Base-by-base conservation (phyloP, 495 filamentous ascomycete species). In the Podospora pseudocomata region DNA sequence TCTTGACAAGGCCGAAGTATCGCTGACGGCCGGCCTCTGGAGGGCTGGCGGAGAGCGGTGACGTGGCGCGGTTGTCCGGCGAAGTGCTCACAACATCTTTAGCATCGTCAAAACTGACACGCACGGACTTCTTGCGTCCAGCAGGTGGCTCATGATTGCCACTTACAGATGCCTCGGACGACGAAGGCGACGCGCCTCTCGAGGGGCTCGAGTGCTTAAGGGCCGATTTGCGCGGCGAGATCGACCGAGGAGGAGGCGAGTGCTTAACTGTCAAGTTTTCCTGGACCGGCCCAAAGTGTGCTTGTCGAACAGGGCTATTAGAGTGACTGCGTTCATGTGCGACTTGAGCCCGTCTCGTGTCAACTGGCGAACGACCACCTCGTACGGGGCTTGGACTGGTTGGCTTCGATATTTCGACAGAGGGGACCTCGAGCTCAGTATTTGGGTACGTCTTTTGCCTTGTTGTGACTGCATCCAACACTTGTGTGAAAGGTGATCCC, bases 41-140 rank as follows among this genome's bases (percentile, higher is more conserved):
- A 66, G 87, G 84, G 67, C 85, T 89, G 27, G 81, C 75, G 0
- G 81, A 69, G 34, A 76, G 57, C 16, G 81, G 78, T 7, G 86
- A 82, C 2, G 87, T 87, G 5, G 78, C 80, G 20, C 82, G 83
- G 5, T 81, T 82, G 2, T 49, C 39, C 15, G 39, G 39, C 39
- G 39, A 49, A 1, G 39, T 18, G 39, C 86, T 64, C 88, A 78
- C 55, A 88, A n/a, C 72, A 18, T 74, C 76, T 30, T 72, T 79
- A 26, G 86, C 85, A 26, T 96, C 92, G 69, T 95, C 92, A 71
- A 97, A 97, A 77, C 92, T 97, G 70, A 97, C 93, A 63, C 92
- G 87, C 7, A 85, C 88, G 28, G 82, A 80, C 73, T 90, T 94
- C 77, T 88, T 94, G 58, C 86, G 89, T 5, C 79, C 66, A 28